Evolutionary conservation across 805 yeast species (phyloP), one percentile per base, ranked within the genome.

Genomic region (Komagataella populi): DNA sequence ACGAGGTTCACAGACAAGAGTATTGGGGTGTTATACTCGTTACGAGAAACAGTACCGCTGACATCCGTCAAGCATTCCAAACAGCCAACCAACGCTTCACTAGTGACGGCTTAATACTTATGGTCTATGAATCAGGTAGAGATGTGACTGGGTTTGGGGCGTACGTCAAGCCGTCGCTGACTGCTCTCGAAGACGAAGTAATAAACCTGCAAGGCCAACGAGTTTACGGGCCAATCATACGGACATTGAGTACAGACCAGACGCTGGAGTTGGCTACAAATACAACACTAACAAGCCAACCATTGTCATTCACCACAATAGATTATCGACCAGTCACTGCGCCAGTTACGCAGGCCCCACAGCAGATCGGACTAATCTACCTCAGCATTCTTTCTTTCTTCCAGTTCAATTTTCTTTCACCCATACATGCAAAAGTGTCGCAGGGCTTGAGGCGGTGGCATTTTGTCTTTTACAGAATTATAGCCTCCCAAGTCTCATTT

Each of bases 351-450:
- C 56, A 73, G 17, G 88, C 87, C 0, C 87, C 88, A 2, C 69
- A 78, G 14, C 88, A 83, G 60, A 83, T 81, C 53, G 91, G 90
- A 39, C 69, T 81, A 57, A 79, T 83, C 59, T 84, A 79, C 63
- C 67, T 82, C 61, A 74, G 83, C 59, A 75, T 84, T 60, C 63
- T 83, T 50, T 77, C 89, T 5, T 80, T 85, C 60, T 80, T 85
- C 72, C 81, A 80, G 55, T 73, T 83, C 61, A 75, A 64, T 16
- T 73, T 82, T 62, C 81, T 81, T 60, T 68, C 66, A 14, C 77
- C 76, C 2, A 63, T 78, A 24, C 85, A 84, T 61, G 63, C 61
- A 49, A 60, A 67, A 23, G 71, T 82, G 49, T 70, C 76, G 1
- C 68, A 69, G 48, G 66, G 70, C 23, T 62, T 84, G 49, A 76